Base-by-base conservation (phyloP, 345 rosid genomes). In the Turnera subulata region DNA sequence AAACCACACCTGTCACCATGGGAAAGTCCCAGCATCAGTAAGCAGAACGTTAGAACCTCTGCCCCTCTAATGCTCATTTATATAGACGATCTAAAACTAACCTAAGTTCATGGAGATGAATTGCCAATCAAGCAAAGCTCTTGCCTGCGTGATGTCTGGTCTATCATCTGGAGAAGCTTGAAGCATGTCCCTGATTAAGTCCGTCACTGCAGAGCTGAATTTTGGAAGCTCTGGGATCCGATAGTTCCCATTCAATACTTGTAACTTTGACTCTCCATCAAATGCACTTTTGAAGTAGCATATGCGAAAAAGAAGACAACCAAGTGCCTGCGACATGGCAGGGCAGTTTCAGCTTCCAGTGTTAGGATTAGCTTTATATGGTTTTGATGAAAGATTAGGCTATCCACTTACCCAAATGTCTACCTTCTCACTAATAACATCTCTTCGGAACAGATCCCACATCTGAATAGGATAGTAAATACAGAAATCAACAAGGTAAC, bases 91-190 rank as follows among this genome's bases (percentile, higher is more conserved):
- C 85, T 85, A 79, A 72, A 73, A 86, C 84, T 83, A 83, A 81
- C 86, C 89, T 81, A 77, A 82, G 68, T 78, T 83, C 87, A 83
- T 77, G 78, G 78, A 82, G 82, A 73, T 73, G 79, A 77, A 74
- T 61, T 78, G 80, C 84, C 73, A 71, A 81, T 76, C 86, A 84
- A 79, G 77, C 89, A 79, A 85, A 79, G 86, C 76, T 76, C 85
- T 69, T 80, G 78, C 99, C 96, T 90, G 97, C 68, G 88, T 88
- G 84, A 94, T 88, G 85, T 94, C 97, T 72, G 96, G 96, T 73
- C 99, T 78, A 71, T 82, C 91, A 61, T 80, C 82, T 20, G 97
- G 96, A 55, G 96, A 94, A 67, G 82, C 82, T 76, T 90, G 88
- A 73, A 94, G 96, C 97, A 88, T 76, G 71, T 94, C 95, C 71